Evolutionary conservation across 495 filamentous ascomycete genomes (phyloP).

Genomic region (Penicillium daleae): DNA sequence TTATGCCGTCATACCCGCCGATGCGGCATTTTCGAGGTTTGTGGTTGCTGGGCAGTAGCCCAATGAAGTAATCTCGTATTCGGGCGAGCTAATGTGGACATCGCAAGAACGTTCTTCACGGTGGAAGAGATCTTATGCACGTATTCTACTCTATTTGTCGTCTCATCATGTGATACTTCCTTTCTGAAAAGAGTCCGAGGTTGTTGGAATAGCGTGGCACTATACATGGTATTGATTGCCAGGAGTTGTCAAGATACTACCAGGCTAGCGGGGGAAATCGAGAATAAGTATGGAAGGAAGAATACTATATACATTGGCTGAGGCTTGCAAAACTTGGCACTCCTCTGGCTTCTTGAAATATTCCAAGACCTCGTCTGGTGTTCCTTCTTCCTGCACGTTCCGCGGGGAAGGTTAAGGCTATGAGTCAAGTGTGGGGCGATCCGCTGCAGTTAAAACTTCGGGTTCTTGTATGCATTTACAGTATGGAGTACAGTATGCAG

Average conservation of each 20-base stretch:
- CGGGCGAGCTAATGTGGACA: neutral
- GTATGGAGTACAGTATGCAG: too few species aligned
- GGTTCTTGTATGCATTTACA: neutral
- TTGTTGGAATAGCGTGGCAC: too few species aligned
- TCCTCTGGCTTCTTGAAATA: neutral
- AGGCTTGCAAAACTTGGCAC: neutral
- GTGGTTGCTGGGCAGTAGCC: neutral
- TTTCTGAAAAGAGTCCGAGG: too few species aligned
- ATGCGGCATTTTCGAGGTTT: constrained; percentile 3
- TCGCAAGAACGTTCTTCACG: neutral
- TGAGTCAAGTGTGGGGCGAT: constrained; percentile 14
- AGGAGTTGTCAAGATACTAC: too few species aligned
- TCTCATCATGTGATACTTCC: too few species aligned
- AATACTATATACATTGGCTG: too few species aligned
- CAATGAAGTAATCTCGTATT: neutral
- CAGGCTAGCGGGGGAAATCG: too few species aligned
- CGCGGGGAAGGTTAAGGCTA: constrained; percentile 1
- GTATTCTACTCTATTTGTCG: neutral
- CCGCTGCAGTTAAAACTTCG: neutral
- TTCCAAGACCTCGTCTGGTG: neutral
- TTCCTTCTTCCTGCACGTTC: constrained; percentile 5
- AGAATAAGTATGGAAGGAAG: too few species aligned
- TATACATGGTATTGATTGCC: too few species aligned
- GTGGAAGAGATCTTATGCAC: neutral
- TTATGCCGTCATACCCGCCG: constrained; percentile 4